Conservation (phyloP, 805 yeast genomes). For the Naumovozyma baii region DNA sequence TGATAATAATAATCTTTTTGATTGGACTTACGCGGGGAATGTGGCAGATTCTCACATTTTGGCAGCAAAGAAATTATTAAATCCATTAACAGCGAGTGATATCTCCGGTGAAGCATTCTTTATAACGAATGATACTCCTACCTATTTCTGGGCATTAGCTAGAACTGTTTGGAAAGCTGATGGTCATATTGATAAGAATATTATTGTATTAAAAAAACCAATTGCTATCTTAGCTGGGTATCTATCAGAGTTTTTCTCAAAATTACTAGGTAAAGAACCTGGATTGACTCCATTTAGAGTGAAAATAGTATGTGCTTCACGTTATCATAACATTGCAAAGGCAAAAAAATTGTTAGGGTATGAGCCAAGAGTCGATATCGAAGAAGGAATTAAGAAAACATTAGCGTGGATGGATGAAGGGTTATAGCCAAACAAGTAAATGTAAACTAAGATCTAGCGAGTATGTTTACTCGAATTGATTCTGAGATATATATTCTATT, state of each 20-base stretch:
- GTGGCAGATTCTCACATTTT: slow-evolving; percentile 94
- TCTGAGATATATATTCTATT: too few species aligned
- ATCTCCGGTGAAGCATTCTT: slow-evolving; percentile 85
- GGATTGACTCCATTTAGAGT: slow-evolving; percentile 96
- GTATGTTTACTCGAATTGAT: too few species aligned
- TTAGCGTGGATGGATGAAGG: slow-evolving; percentile 81
- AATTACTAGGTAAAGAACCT: slow-evolving; percentile 69
- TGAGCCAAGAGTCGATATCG: slow-evolving; percentile 66
- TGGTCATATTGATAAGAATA: slow-evolving; percentile 65
- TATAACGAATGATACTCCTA: slow-evolving; percentile 87
- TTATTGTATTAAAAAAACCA: slow-evolving; percentile 59
- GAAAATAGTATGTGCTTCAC: slow-evolving; percentile 78
- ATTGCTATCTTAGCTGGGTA: slow-evolving; percentile 79
- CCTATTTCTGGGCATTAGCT: slow-evolving; percentile 95
- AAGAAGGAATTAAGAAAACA: slow-evolving; percentile 71
- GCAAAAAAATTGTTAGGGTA: slow-evolving; percentile 76
- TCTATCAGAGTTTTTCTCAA: slow-evolving; percentile 64
- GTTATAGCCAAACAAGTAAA: slow-evolving; percentile 4
- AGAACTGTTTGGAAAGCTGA: slow-evolving; percentile 96
- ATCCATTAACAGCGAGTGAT: slow-evolving; percentile 26
- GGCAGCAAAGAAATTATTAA: slow-evolving; percentile 70
- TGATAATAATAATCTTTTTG: slow-evolving; percentile 85
- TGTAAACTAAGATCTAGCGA: too few species aligned
- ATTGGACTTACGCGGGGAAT: slow-evolving; percentile 97
- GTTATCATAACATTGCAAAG: slow-evolving; percentile 86